These are phyloP conservation scores for Wickerhamiella allomyrinae DNA, from an alignment of 805 yeast species.

Conservation along the genomic window DNA sequence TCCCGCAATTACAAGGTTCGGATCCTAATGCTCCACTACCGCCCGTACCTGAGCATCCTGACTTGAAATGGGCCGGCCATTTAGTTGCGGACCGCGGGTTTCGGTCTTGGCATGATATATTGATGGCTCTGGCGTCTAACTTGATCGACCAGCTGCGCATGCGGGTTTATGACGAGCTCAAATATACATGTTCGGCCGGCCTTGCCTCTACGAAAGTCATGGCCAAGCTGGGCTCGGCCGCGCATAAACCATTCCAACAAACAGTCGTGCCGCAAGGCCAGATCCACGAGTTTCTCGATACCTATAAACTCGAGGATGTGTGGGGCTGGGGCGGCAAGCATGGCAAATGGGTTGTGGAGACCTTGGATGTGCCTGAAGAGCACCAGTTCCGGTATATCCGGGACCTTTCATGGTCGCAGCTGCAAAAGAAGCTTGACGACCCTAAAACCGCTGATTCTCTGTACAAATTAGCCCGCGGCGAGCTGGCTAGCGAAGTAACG, in stretches of 20 bases:
- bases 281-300: constrained; percentile 39
- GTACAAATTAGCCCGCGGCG: constrained; percentile 52
- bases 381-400: constrained; percentile 38
- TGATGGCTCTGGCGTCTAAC: constrained; percentile 51
- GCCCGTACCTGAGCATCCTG: constrained; percentile 6
- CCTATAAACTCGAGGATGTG: constrained; percentile 55
- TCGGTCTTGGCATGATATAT: constrained; percentile 71
- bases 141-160: constrained; percentile 41
- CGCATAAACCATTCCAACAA: constrained; percentile 73
- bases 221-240: constrained; percentile 80
- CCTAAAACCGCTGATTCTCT: constrained; percentile 39
- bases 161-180: constrained; percentile 38
- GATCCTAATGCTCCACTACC: constrained; percentile 9
- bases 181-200: constrained; percentile 86
- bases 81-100: constrained; percentile 9
- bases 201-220: constrained; percentile 59
- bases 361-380: constrained; percentile 37
- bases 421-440: constrained; percentile 30
- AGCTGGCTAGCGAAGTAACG: constrained; percentile 37
- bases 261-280: constrained; percentile 47
- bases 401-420: constrained; percentile 29
- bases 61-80: constrained; percentile 22
- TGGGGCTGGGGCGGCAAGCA: constrained; percentile 87
- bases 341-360: constrained; percentile 46
- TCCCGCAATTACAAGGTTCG: constrained; percentile 36